Conservation (phyloP, 306 rosid genomes). For the Acacia crassicarpa region DNA sequence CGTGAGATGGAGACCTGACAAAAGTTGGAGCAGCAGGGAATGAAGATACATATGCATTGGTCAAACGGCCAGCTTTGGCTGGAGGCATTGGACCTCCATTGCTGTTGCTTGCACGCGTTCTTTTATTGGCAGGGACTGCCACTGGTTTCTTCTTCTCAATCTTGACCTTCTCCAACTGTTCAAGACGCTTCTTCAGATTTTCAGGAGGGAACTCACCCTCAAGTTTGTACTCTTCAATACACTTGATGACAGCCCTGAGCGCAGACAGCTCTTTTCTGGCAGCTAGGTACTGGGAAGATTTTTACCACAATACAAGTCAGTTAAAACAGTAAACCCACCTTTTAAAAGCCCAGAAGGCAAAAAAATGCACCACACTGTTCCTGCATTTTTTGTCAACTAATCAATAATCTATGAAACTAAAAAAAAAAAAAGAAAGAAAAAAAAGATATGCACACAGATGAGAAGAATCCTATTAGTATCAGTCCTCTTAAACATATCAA, state of each 20-base stretch:
- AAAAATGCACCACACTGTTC: slow-evolving; percentile 26
- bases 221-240: slow-evolving; percentile 96
- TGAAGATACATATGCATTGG: slow-evolving; percentile 94
- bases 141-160: slow-evolving; percentile 82
- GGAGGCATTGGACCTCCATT: slow-evolving; percentile 99
- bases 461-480: slow-evolving; percentile 23
- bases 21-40: slow-evolving; percentile 88
- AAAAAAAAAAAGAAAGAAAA: too few relatives aligned
- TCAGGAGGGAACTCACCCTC: slow-evolving; percentile 86
- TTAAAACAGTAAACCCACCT: slow-evolving; percentile 18
- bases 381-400: slow-evolving; percentile 36
- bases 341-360: slow-evolving; percentile 19
- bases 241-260: slow-evolving; percentile 83
- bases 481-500: slow-evolving; percentile 22
- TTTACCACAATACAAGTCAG: slow-evolving; percentile 29
- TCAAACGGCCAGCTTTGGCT: slow-evolving; percentile 98
- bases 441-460: slow-evolving; percentile 24
- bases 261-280: slow-evolving; percentile 97
- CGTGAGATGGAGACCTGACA: slow-evolving; percentile 91
- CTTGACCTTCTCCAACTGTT: slow-evolving; percentile 94
- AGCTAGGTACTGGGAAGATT: slow-evolving; percentile 76
- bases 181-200: slow-evolving; percentile 92
- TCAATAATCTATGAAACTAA: slow-evolving; percentile 23
- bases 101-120: slow-evolving; percentile 91
- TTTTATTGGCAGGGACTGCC: slow-evolving; percentile 90